Base-by-base conservation (phyloP, 305 asterid species). In the Fraxinus xanthoxyloides region DNA sequence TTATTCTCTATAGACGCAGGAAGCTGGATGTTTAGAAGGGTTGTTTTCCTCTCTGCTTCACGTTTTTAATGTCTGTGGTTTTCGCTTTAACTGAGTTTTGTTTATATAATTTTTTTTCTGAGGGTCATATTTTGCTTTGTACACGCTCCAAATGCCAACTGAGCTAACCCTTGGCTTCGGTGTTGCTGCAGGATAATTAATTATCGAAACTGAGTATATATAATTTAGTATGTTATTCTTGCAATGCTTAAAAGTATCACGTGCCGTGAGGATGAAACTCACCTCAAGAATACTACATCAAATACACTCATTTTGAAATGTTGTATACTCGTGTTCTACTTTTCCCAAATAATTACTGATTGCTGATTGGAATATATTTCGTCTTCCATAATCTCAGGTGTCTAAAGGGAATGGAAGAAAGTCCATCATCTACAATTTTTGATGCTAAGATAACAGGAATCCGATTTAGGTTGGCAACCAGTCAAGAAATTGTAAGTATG, bases 401-500 rank as follows among this genome's bases (percentile, higher is more conserved):
- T 75, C 82, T 72, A 34, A 75, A 78, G 84, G 78, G 87, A 81
- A 95, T 95, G 99, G 98, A 90, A 87, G 95, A 83, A 70, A 80
- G 87, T 83, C 82, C 91, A 70, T 72, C 90, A 72, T 80, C 85
- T 23, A 74, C 84, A 35, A 28, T 85, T 40, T 77, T 84, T 73
- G 97, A 91, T 84, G 97, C 95, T 67, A 86, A 84, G 81, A 90
- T 96, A 77, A 85, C 81, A 54, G 88, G 92, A 67, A 91, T 96
- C 82, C 89, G 74, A 43, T 94, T 96, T 81, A 86, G 92, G 82
- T 90, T 96, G 86, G 97, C 98, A 78, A 93, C 94, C 77, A 90
- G 90, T 70, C 94, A 92, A 79, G 98, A 96, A 88, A 94, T 96
- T 85, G 99, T 96, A 89, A 91, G 94, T 77, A 63, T 54, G 35